phyloP scores from a whole-genome alignment of 1,284 basidiomycete species.

The Ustilago cynodontis region DNA sequence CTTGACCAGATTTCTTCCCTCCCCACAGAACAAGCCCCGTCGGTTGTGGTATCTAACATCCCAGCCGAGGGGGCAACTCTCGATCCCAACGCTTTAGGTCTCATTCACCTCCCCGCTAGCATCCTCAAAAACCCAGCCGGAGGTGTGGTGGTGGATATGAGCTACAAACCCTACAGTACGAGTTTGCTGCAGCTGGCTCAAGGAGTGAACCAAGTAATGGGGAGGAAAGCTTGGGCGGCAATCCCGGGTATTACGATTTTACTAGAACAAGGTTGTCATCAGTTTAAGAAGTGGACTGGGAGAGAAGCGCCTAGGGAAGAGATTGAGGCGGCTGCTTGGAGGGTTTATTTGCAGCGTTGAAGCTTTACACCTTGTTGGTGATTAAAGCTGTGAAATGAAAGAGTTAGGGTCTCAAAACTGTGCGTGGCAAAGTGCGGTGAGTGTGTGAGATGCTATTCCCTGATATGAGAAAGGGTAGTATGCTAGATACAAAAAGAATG shows the following conservation, averaged over 20 bases:
- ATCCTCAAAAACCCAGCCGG: constrained; percentile 53
- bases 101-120: constrained; percentile 51
- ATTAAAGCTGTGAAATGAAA: too few relatives aligned
- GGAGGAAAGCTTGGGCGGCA: constrained; percentile 52
- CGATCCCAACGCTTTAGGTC: constrained; percentile 15
- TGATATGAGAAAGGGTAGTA: too few relatives aligned
- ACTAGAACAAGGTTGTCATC: constrained; percentile 66
- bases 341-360: constrained; percentile 48
- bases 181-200: constrained; percentile 56
- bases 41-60: constrained; percentile 64
- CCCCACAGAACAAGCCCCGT: constrained; percentile 23
- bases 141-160: constrained; percentile 69
- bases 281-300: constrained; percentile 66
- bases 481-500: not conserved
- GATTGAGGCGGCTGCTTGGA: constrained; percentile 58
- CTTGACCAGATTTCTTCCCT: constrained; percentile 35
- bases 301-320: constrained; percentile 53
- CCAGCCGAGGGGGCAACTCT: constrained; percentile 61
- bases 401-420: too few relatives aligned
- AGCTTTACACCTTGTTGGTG: too few relatives aligned
- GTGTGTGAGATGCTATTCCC: too few relatives aligned
- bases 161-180: constrained; percentile 66
- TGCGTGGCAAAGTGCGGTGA: too few relatives aligned
- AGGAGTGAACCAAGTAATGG: constrained; percentile 28
- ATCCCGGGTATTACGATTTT: constrained; percentile 65